These are phyloP conservation scores for Andrographis paniculata DNA, from an alignment of 305 asterid species.

Conservation along the genomic window DNA sequence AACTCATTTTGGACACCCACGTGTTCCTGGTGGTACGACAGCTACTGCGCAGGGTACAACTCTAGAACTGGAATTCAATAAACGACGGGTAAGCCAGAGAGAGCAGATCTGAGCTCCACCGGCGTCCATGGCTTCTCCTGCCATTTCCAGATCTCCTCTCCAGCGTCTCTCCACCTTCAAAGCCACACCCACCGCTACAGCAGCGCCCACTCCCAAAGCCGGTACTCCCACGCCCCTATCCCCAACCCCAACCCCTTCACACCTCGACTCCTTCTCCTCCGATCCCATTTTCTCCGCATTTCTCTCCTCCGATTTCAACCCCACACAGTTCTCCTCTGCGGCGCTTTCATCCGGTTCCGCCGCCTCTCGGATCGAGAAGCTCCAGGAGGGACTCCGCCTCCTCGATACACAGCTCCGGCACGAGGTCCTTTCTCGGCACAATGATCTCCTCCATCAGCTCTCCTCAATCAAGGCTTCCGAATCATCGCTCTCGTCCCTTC, in stretches of 20 bases:
- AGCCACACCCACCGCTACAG: conserved; percentile 19
- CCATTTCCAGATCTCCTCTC: conserved; percentile 46
- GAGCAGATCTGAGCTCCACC: conserved; percentile 15
- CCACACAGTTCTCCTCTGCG: conserved; percentile 87
- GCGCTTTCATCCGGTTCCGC: conserved; percentile 93
- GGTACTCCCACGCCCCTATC: conserved; percentile 21
- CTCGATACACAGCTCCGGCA: conserved; percentile 77
- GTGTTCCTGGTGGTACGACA: no score
- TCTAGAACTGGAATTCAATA: neutral
- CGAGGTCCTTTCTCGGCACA: conserved; percentile 78
- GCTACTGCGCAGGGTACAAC: neutral
- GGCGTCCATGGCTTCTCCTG: conserved; percentile 36
- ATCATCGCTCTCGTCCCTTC: conserved; percentile 57
- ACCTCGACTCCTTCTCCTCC: conserved; percentile 48
- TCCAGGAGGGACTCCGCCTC: conserved; percentile 69
- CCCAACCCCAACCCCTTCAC: conserved; percentile 31
- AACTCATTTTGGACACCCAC: no score
- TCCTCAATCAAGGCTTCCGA: conserved; percentile 66
- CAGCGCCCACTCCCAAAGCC: conserved; percentile 18
- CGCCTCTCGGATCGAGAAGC: conserved; percentile 81
- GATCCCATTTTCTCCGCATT: conserved; percentile 82
- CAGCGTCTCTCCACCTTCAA: conserved; percentile 79
- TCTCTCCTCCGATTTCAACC: conserved; percentile 68
- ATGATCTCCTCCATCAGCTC: conserved; percentile 71
- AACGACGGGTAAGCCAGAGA: neutral